Conservation (phyloP, 495 filamentous ascomycete species). For the Ramalina peruviana region DNA sequence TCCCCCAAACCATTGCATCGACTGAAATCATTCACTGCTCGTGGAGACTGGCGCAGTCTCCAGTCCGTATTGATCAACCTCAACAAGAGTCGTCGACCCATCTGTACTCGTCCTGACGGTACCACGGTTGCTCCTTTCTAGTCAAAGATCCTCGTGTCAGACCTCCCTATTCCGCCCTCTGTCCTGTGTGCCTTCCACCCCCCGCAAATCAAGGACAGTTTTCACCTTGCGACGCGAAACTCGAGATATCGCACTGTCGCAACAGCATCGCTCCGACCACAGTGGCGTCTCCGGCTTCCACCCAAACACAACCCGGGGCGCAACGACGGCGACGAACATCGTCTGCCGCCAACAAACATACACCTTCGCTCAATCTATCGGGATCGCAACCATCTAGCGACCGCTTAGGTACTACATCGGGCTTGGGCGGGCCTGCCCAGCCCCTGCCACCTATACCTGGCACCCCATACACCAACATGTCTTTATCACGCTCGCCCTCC, state of each 20-base stretch:
- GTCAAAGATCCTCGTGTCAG: no score
- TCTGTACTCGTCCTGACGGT: no score
- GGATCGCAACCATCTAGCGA: conserved; percentile 9
- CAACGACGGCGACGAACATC: conserved; percentile 17
- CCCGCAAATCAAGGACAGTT: not conserved
- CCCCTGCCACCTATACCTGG: conserved; percentile 16
- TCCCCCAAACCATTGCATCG: no score
- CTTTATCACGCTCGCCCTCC: conserved; percentile 71
- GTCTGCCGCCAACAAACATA: conserved; percentile 11
- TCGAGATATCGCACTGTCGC: not conserved
- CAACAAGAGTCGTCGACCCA: no score
- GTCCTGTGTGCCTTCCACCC: not conserved
- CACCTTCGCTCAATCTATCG: conserved; percentile 12
- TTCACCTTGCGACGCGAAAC: not conserved
- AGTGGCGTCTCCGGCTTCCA: conserved; percentile 16
- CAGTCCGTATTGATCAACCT: no score
- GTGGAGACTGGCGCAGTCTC: no score
- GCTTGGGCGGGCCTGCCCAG: conserved; percentile 15
- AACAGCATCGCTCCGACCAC: not conserved
- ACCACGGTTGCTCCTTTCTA: no score
- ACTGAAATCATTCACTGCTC: no score
- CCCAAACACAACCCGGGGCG: conserved; percentile 9
- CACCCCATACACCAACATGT: conserved; percentile 39
- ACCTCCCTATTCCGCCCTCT: not conserved
- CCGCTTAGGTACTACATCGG: conserved; percentile 16